These are phyloP conservation scores for Aspergillus panamensis DNA, from an alignment of 495 filamentous ascomycete species.

Conservation along the genomic window DNA sequence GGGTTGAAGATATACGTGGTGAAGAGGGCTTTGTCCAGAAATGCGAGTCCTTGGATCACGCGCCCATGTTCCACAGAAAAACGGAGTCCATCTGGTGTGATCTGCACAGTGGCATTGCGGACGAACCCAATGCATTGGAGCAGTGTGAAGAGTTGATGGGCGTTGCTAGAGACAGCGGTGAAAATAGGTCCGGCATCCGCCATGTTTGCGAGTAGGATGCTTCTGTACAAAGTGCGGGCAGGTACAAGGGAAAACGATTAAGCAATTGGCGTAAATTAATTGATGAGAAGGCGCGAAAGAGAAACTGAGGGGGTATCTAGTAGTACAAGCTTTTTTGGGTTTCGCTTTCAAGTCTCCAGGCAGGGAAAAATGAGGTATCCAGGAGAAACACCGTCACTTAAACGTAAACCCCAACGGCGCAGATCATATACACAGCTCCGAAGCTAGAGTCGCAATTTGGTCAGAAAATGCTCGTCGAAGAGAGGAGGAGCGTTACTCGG, in stretches of 20 bases:
- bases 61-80: slow-evolving; percentile 82
- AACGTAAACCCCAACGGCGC: slow-evolving; percentile 97
- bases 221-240: slow-evolving; percentile 8
- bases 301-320: slow-evolving; percentile 35
- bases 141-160: slow-evolving; percentile 82
- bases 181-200: slow-evolving; percentile 56
- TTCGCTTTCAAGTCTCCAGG: slow-evolving; percentile 29
- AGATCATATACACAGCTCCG: slow-evolving; percentile 96
- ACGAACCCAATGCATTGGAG: slow-evolving; percentile 84
- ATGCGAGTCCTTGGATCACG: slow-evolving; percentile 82
- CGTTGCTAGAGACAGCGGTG: slow-evolving; percentile 78
- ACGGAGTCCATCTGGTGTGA: slow-evolving; percentile 75
- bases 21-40: slow-evolving; percentile 83
- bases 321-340: slow-evolving; percentile 28
- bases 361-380: slow-evolving; percentile 39
- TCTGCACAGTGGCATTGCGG: slow-evolving; percentile 75
- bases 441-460: slow-evolving; percentile 54
- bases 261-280: slow-evolving; percentile 17
- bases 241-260: neutral
- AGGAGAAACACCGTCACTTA: slow-evolving; percentile 45
- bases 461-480: slow-evolving; percentile 11
- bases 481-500: neutral
- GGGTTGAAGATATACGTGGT: slow-evolving; percentile 69
- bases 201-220: slow-evolving; percentile 14
- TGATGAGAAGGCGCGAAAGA: slow-evolving; percentile 15